Percentiles rank a stretch among this genome's conserved stretches.
These are phyloP conservation scores for Jatropha curcas DNA, from an alignment of 345 rosid genomes.

Conservation along the genomic window DNA sequence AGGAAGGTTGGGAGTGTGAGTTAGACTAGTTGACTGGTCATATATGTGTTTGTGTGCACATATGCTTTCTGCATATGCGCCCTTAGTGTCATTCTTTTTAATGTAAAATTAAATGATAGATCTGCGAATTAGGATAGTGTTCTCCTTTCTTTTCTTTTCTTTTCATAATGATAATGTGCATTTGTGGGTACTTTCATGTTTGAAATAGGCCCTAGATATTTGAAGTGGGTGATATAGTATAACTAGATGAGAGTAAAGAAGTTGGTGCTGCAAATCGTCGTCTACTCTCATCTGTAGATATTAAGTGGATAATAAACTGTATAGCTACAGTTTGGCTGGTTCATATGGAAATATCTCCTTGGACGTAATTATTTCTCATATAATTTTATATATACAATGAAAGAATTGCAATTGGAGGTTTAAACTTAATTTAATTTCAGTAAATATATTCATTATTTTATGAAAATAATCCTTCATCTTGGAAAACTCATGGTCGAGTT, in stretches of 20 bases:
- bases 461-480: no score
- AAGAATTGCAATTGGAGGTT: no score
- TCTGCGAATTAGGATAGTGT: neutral
- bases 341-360: no score
- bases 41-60: neutral
- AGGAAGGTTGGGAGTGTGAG: neutral
- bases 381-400: no score
- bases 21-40: neutral
- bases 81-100: neutral
- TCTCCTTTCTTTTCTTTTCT: neutral
- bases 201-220: constrained; percentile 52
- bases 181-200: constrained; percentile 9
- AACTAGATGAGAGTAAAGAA: constrained; percentile 66
- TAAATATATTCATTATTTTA: no score
- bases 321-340: no score
- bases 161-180: neutral
- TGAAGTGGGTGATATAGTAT: constrained; percentile 74
- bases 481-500: no score
- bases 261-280: constrained; percentile 81
- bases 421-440: no score
- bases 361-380: no score
- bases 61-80: no score
- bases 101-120: neutral
- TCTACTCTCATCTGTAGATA: constrained; percentile 65
- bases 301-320: no score